Conservation (phyloP, 306 rosid genomes). For the Fragaria iinumae region DNA sequence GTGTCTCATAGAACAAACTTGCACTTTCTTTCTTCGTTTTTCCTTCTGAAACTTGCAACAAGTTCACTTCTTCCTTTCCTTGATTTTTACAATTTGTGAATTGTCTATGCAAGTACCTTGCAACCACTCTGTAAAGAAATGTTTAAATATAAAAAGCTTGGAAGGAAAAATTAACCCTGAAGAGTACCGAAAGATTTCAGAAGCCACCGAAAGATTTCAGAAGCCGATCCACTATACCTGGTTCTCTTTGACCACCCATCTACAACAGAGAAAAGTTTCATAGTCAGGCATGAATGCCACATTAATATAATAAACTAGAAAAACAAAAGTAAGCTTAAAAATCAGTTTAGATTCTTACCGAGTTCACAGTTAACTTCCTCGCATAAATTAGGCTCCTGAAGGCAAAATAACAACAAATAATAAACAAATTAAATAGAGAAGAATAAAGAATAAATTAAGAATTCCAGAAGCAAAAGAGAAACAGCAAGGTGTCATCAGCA, state of each 20-base stretch:
- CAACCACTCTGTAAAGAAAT: conserved; percentile 53
- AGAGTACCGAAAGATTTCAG: background rate
- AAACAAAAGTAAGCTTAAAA: conserved; percentile 7
- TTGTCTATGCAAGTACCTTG: conserved; percentile 41
- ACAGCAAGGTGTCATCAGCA: background rate
- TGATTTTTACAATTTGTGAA: conserved; percentile 35
- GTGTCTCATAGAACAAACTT: conserved; percentile 69
- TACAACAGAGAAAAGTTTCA: conserved; percentile 35
- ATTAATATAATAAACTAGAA: conserved; percentile 22
- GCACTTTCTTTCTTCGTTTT: conserved; percentile 62
- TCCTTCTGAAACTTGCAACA: conserved; percentile 43
- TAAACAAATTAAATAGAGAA: background rate
- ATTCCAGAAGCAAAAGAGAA: conserved; percentile 7
- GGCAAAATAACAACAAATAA: background rate
- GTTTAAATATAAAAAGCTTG: conserved; percentile 9
- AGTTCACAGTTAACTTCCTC: conserved; percentile 30
- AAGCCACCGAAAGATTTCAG: conserved; percentile 6
- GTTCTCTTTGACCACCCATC: conserved; percentile 77
- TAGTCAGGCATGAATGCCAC: conserved; percentile 10
- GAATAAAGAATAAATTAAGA: background rate
- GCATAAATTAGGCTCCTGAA: conserved; percentile 48
- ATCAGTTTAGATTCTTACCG: conserved; percentile 40
- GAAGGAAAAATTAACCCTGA: conserved; percentile 11
- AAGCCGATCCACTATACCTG: conserved; percentile 44
- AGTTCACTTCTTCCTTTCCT: conserved; percentile 40